Conservation (phyloP, 495 filamentous ascomycete species). For the Penicillium cinerascens region DNA sequence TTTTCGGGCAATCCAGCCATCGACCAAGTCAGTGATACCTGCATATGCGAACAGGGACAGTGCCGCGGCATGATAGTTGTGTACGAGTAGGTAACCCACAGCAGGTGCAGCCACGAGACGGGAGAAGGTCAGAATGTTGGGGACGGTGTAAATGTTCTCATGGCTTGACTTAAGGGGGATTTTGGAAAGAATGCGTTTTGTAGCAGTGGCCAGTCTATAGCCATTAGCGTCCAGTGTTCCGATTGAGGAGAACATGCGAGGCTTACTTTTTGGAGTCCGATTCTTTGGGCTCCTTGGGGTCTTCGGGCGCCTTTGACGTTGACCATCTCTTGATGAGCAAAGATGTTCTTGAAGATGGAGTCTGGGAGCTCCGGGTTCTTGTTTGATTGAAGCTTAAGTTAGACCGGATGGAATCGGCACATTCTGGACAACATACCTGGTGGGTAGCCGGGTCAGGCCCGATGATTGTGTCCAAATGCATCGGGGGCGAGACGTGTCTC, state of each 20-base stretch:
- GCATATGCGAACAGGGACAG: conserved; percentile 88
- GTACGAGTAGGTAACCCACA: conserved; percentile 84
- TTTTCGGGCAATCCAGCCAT: conserved; percentile 85
- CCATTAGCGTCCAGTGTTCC: background rate
- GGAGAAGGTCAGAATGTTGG: conserved; percentile 87
- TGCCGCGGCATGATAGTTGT: conserved; percentile 72
- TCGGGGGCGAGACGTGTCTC: background rate
- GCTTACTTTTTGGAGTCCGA: conserved; percentile 9
- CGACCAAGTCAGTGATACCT: conserved; percentile 83
- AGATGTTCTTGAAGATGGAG: conserved; percentile 1
- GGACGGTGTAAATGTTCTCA: conserved; percentile 95
- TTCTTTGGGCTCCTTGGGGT: conserved; percentile 6
- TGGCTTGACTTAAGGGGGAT: conserved; percentile 50
- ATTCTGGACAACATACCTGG: conserved; percentile 6
- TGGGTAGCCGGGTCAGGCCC: conserved; percentile 4
- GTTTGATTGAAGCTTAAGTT: conserved; percentile 4
- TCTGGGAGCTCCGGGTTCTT: background rate
- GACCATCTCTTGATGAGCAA: conserved; percentile 22
- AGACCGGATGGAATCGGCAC: background rate
- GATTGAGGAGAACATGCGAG: background rate
- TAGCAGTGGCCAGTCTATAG: conserved; percentile 3
- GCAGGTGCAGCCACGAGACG: conserved; percentile 79
- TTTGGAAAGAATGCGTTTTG: conserved; percentile 43
- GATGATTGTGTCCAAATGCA: conserved; percentile 8
- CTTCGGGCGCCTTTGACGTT: conserved; percentile 22